These are phyloP conservation scores for Castanea sativa DNA, from an alignment of 306 rosid species.

Conservation along the genomic window DNA sequence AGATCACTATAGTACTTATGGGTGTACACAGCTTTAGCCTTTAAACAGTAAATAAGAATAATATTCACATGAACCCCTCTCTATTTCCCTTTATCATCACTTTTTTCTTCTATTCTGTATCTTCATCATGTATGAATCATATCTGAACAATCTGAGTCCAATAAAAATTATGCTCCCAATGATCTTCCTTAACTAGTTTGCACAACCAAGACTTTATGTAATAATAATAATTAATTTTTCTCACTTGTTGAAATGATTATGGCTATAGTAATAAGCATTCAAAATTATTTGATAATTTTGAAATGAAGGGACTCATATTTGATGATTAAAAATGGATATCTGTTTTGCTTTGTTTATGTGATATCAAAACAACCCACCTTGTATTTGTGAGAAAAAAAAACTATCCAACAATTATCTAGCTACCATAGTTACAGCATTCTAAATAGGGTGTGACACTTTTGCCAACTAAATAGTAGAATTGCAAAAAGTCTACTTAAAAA, in stretches of 20 bases:
- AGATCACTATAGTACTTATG: constrained; percentile 35
- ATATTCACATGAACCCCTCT: constrained; percentile 59
- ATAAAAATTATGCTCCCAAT: too few species aligned
- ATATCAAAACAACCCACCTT: not conserved
- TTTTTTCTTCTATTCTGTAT: constrained; percentile 25
- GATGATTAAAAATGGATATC: too few species aligned
- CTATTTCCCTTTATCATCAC: constrained; percentile 21
- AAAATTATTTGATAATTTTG: too few species aligned
- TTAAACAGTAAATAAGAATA: constrained; percentile 43
- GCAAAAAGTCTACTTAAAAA: too few species aligned
- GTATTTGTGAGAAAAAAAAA: not conserved
- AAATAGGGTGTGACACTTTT: not conserved
- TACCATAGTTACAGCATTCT: not conserved
- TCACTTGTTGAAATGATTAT: too few species aligned
- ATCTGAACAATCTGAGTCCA: too few species aligned
- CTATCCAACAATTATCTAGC: not conserved
- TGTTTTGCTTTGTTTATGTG: too few species aligned
- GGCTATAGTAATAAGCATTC: too few species aligned
- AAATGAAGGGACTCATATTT: too few species aligned
- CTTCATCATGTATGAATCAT: too few species aligned
- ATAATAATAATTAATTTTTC: not conserved
- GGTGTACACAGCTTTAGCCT: constrained; percentile 27
- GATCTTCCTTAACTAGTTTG: too few species aligned
- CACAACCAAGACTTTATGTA: too few species aligned
- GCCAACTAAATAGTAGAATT: not conserved